These are phyloP conservation scores for Corylus heterophylla DNA, from an alignment of 306 rosid species.

Conservation along the genomic window DNA sequence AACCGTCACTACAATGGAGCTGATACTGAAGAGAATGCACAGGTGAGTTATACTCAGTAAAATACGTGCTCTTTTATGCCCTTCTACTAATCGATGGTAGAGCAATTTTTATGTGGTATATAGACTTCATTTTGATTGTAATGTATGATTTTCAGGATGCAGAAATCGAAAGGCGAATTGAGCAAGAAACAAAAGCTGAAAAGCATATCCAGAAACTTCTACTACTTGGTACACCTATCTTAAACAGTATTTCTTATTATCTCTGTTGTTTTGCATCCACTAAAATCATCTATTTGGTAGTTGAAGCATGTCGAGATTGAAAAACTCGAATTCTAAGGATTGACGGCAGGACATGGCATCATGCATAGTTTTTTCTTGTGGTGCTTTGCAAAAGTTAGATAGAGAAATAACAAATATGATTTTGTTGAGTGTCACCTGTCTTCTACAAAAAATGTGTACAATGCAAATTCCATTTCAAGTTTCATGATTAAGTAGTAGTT, in stretches of 20 bases:
- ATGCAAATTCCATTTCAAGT: not conserved
- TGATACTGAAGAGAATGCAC: constrained; percentile 76
- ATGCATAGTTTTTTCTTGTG: constrained; percentile 11
- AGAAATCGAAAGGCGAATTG: constrained; percentile 93
- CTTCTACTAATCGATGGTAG: not conserved
- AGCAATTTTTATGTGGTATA: constrained; percentile 13
- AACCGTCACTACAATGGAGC: constrained; percentile 65
- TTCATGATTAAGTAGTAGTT: not conserved
- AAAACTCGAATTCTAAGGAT: not conserved
- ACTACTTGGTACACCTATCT: constrained; percentile 64
- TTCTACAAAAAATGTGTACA: not conserved
- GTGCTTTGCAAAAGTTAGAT: not conserved
- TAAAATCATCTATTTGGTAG: constrained; percentile 5
- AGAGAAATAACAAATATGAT: not conserved
- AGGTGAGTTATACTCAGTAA: constrained; percentile 47
- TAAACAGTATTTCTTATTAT: constrained; percentile 12
- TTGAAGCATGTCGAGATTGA: constrained; percentile 6
- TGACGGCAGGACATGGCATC: constrained; percentile 8
- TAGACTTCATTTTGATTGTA: constrained; percentile 24
- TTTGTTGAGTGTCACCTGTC: not conserved
- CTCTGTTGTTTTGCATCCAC: constrained; percentile 12
- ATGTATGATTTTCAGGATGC: constrained; percentile 65
- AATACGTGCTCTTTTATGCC: not conserved
- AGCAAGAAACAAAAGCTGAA: constrained; percentile 88
- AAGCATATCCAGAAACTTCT: constrained; percentile 95